Base-by-base conservation (phyloP, 2,329 filamentous ascomycete genomes). In the Sporothrix variecibatus region DNA sequence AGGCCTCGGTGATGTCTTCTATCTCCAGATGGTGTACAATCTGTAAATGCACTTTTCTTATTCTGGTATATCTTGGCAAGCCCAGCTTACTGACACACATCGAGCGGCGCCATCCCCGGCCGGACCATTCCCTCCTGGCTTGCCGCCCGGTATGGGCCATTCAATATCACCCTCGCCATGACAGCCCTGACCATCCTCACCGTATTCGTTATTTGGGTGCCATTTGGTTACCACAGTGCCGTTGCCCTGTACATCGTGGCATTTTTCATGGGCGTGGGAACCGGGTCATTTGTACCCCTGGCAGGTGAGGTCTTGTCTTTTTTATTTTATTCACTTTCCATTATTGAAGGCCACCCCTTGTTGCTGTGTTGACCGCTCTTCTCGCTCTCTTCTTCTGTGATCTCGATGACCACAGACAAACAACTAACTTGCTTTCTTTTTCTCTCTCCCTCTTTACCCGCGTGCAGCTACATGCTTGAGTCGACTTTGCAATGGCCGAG, bases 1-100 rank as follows among this genome's bases (percentile, higher is more conserved):
- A 28, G 72, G 75, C 34, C 74, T 79, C 49, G 79, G 77, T 1
- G 73, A 79, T 38, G 77, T 79, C 68, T 80, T 80, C 69, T 79
- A 78, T 46, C 73, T 81, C 26, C 79, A 79, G 74, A 77, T 80
- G 76, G 77, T 78, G 60, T 80, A 81, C 76, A 81, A 80, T 73
- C 69, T 81, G 79, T 80, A 75, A 78, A 78, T 77, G n/a, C 20
- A n/a, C 28, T 31, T 40, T 38, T 20, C 46, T 28, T 46, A 20
- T 34, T 74, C n/a, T 20, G 26, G 20, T 26, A 38, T 28, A 20
- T 17, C 43, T 17, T 49, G 43, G 43, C 43, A 49, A 49, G 43
- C 15, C 11, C 15, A 62, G 15, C 8, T 62, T 62, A 46, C 38
- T 67, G 40, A 34, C 43, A 38, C 4, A 11, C 15, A n/a, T 60